Base-by-base conservation (phyloP, 139 green algal genomes). In the Tetraselmis striata region DNA sequence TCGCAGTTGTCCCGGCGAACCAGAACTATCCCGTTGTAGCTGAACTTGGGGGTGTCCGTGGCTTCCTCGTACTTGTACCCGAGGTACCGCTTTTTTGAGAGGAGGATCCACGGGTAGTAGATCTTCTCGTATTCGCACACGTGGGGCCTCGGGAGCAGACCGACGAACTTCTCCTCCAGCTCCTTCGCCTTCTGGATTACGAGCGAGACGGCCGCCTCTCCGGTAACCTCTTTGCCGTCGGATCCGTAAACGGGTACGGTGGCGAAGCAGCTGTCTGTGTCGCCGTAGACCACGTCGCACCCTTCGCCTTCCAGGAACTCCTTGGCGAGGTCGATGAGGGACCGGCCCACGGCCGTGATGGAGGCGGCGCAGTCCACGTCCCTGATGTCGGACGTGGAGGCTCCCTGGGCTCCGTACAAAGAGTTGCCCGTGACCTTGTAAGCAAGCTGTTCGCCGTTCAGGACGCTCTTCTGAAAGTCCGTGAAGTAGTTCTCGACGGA, bases 401-500 rank as follows among this genome's bases (percentile, higher is more conserved):
- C 78, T 22, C 83, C 83, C n/a, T 76, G 1, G 0, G 31, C 1
- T n/a, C 83, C 83, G 28, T 86, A 86, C 28, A 86, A 32, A 0
- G 59, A 78, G 32, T 86, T 86, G 23, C 78, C 83, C 0, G 83
- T 86, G 0, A 86, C 75, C 67, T 86, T 86, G 78, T 86, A 86
- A 1, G 83, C 83, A 1, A 79, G 75, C 32, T 86, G 83, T 27
- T 83, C 27, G 29, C 83, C 83, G 32, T 86, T 78, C 28, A 86
- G 78, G 0, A 86, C 75, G 0, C 78, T 78, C 1, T 28, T 78
- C 30, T 83, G 78, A 25, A 86, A 86, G 2, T 76, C 77, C 29
- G 2, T 1, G 18, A 0, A 86, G 26, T 1, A 86, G 67, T 1
- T 82, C 1, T 30, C 75, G 24, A 1, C 83, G 32, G 31, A 83